phyloP scores from a whole-genome alignment of 2,329 filamentous ascomycete species.

The Colletotrichum cordylinicola region DNA sequence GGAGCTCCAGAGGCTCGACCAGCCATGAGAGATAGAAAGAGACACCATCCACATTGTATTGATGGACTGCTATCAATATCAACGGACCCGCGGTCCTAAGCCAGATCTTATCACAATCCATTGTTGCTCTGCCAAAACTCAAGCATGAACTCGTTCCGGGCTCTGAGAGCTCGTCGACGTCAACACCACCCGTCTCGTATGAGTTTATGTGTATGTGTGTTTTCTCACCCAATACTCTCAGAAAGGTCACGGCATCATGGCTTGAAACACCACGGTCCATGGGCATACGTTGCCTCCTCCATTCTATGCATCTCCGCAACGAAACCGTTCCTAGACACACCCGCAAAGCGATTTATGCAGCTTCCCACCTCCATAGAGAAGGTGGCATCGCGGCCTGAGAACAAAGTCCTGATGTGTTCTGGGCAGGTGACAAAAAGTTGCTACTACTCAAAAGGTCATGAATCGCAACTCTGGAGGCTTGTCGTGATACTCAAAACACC shows the following conservation, averaged over 20 bases:
- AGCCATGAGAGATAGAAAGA: too few species aligned
- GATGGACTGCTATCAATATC: too few species aligned
- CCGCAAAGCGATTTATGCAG: neutral
- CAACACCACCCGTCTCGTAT: accelerated
- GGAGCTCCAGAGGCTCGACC: too few species aligned
- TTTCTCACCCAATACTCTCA: neutral
- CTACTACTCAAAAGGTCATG: neutral
- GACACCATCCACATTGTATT: too few species aligned
- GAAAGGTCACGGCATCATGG: accelerated
- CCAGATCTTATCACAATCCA: too few species aligned
- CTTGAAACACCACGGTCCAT: accelerated
- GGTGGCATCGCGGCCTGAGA: neutral
- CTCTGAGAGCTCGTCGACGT: neutral
- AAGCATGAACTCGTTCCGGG: accelerated
- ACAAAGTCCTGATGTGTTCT: neutral
- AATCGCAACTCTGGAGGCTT: neutral
- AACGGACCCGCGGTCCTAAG: too few species aligned
- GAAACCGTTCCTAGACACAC: neutral
- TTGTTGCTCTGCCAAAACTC: neutral
- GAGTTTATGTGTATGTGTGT: neutral
- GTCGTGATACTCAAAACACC: neutral
- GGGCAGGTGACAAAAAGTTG: neutral
- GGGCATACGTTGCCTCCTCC: neutral
- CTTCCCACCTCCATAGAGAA: neutral
- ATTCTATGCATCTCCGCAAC: neutral